Evolutionary conservation across 2,329 filamentous ascomycete species (phyloP), one percentile per base, ranked within the genome.

Genomic region (Ophiostoma fasciatum): DNA sequence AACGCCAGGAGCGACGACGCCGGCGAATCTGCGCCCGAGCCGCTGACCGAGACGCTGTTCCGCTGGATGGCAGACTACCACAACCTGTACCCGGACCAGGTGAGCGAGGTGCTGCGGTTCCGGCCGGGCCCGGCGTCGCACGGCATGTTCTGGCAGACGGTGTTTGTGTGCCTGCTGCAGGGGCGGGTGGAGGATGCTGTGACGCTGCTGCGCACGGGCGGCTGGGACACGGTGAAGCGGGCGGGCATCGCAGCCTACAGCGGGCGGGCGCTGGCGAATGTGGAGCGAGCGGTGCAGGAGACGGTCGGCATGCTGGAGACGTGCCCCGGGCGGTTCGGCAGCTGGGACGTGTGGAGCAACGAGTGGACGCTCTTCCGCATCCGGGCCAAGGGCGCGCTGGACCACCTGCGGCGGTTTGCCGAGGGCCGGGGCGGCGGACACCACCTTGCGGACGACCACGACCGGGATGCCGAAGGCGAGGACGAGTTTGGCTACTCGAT

Each of bases 361-460:
- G 81, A 88, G 41, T 96, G 88, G 88, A 74, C 69, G 13, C 58
- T 90, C 27, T 96, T 90, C 59, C 74, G 88, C 35, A 74, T 82
- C 44, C 74, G 80, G 36, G 74, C 84, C 13, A 66, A 73, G 29
- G 71, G 75, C 22, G 74, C 79, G 3, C 60, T 83, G 36, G 70
- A 77, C 35, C 71, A 81, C 36, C 65, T 96, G 15, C 74, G 78
- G 31, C 70, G 74, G 11, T 85, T 90, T 49, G 82, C 84, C 3
- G 84, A 93, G 58, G 82, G 80, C 69, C 71, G 52, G 52, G 62
- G 45, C 34, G 47, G 41, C 31, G 55, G 40, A 48, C 51, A 51
- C 22, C 21, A 46, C 46, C 18, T 31, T 20, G 37, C 33, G 37
- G 20, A 37, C 25, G 81, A 83, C 2, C 82, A 92, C 57, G 82